Evolutionary conservation across 345 rosid species (phyloP), one percentile per base, ranked within the genome.

Genomic region (Citrus sp.): DNA sequence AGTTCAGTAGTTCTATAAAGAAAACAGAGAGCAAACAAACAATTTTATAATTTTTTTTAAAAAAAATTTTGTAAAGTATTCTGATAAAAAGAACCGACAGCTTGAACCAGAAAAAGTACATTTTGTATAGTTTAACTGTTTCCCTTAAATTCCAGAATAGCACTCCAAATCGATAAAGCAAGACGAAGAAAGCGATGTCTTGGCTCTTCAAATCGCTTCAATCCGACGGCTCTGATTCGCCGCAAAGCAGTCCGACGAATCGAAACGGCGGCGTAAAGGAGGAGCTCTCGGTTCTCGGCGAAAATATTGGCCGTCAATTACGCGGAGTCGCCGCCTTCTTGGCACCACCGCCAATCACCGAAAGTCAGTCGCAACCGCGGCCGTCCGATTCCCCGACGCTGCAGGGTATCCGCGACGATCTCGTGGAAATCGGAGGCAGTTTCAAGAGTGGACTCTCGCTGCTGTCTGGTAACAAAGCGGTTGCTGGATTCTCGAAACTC

Each of bases 401-500:
- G 7, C 12, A 71, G 18, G 93, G 93, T 77, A 86, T 92, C 73
- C 89, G 92, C 6, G 90, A 86, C 73, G 93, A 92, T 88, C 89
- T 92, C 1, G 91, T 84, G 1, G 97, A 92, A 80, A 86, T 92
- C 58, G 88, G 91, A 4, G 93, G 87, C n/a, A 91, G 89, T 84
- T 80, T 92, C 74, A 87, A 84, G 80, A 80, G 67, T 25, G 90
- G 95, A 19, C 80, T 90, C 14, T 85, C 90, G 59, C 28, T 82
- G 35, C 70, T 89, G 22, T 87, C 90, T 6, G 65, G 84, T 67
- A 87, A 82, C 38, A 85, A 77, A 60, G 87, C 87, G 10, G 86
- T 88, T 28, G 38, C 70, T 9, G 87, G 66, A 42, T 82, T 89
- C 82, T 88, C 92, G 27, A 92, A 83, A 80, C 76, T 92, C 76